Base-by-base conservation (phyloP, 441 rosid genomes). In the Pelargonium australe region DNA sequence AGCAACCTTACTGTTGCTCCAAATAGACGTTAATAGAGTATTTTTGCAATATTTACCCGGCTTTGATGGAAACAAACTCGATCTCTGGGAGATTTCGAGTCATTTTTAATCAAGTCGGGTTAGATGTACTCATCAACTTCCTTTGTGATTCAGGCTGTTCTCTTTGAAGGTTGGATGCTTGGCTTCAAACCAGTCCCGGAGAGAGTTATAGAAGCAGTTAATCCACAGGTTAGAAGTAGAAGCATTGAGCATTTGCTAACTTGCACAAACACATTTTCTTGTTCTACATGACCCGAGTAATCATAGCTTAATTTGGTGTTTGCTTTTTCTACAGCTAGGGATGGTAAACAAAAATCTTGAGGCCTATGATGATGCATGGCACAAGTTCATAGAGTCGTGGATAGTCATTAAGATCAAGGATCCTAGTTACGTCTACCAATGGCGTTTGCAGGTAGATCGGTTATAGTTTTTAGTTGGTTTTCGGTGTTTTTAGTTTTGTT, bases 131-230 rank as follows among this genome's bases (percentile, higher is more conserved):
- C 43, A 40, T 40, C 43, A 14, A 53, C 60, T n/a, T 53, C 20
- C 60, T 53, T 53, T 53, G 71, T 72, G 58, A 31, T 71, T 68
- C 72, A 90, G 97, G 97, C 82, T 71, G 76, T 92, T 72, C 82
- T 95, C 49, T 95, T 85, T 57, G 99, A 95, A 78, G 99, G 98
- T 63, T 95, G 99, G 99, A 92, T 95, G 98, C 98, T 89, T 65
- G 97, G 99, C 65, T 95, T 95, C 79, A 92, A 84, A 69, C 95
- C 98, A 5, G 73, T 82, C 79, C 87, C 95, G 1, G 28, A 58
- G 9, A 89, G 87, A 66, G 84, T 62, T 49, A 92, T 89, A 68
- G 79, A 68, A 82, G 89, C 89, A 16, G 88, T 95, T 67, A 96
- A 92, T 79, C 93, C 91, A 12, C 99, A 91, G 96, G 99, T 91